phyloP scores from a whole-genome alignment of 805 yeast species.

The Myxozyma udenii region DNA sequence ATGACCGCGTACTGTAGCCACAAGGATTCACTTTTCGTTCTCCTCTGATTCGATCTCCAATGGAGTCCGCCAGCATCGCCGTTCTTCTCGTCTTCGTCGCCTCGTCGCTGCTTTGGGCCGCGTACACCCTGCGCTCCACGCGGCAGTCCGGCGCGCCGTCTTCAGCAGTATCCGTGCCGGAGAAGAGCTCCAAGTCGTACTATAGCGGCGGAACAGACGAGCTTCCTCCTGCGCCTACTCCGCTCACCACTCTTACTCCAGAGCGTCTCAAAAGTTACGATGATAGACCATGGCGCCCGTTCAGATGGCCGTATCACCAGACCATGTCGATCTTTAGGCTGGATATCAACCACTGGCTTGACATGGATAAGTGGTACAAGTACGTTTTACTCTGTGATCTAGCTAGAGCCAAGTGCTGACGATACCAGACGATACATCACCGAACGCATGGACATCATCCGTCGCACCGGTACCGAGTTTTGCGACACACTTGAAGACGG shows the following conservation, averaged over 20 bases:
- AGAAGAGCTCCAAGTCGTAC: too few relatives aligned
- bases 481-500: conserved; percentile 63
- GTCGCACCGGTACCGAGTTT: conserved; percentile 57
- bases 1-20: too few relatives aligned
- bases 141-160: neutral
- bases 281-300: conserved; percentile 79
- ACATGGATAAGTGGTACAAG: conserved; percentile 68
- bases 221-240: conserved; percentile 48
- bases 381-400: neutral
- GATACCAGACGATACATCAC: conserved; percentile 52
- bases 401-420: neutral
- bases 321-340: conserved; percentile 71
- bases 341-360: conserved; percentile 74
- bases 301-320: conserved; percentile 77
- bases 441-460: conserved; percentile 59
- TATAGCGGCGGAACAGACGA: neutral
- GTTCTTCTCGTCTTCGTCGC: neutral
- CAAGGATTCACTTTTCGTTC: too few relatives aligned
- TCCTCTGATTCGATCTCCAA: too few relatives aligned
- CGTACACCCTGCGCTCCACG: neutral
- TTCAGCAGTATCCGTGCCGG: too few relatives aligned
- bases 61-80: neutral
- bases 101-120: neutral
- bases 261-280: conserved; percentile 64
- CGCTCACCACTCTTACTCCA: conserved; percentile 58